phyloP scores from a whole-genome alignment of 2,329 filamentous ascomycete genomes.

The Penicillium italicum region DNA sequence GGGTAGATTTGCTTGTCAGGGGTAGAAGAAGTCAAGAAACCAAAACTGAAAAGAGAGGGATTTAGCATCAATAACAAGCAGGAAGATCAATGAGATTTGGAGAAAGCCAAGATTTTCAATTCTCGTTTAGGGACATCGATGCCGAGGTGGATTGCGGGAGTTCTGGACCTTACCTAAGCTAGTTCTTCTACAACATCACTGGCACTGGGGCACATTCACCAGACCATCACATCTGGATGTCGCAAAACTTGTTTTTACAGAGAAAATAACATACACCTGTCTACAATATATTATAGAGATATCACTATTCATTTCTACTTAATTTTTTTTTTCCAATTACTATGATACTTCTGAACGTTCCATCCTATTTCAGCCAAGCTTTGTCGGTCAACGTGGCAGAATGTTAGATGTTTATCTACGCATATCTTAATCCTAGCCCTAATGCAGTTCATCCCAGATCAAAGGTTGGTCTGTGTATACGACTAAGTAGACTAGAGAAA shows the following conservation, averaged over 20 bases:
- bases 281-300: too few relatives aligned
- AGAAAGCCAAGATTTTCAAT: not conserved
- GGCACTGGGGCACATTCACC: not conserved
- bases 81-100: not conserved
- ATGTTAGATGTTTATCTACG: too few relatives aligned
- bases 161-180: conserved; percentile 11
- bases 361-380: not conserved
- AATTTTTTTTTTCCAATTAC: not conserved
- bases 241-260: too few relatives aligned
- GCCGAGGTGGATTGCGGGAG: not conserved
- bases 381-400: not conserved
- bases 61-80: not conserved
- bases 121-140: not conserved
- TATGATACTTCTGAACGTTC: not conserved
- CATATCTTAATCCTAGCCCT: not conserved
- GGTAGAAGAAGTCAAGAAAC: not conserved
- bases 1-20: conserved; percentile 1
- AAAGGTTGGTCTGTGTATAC: conserved; percentile 5
- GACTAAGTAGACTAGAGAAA: not conserved
- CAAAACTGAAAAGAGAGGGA: not conserved
- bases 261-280: too few relatives aligned
- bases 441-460: not conserved
- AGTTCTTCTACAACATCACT: not conserved
- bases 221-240: not conserved
- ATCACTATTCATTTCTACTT: too few relatives aligned